Conservation (phyloP, 148 eudicot species). For the Euryodendron excelsum region DNA sequence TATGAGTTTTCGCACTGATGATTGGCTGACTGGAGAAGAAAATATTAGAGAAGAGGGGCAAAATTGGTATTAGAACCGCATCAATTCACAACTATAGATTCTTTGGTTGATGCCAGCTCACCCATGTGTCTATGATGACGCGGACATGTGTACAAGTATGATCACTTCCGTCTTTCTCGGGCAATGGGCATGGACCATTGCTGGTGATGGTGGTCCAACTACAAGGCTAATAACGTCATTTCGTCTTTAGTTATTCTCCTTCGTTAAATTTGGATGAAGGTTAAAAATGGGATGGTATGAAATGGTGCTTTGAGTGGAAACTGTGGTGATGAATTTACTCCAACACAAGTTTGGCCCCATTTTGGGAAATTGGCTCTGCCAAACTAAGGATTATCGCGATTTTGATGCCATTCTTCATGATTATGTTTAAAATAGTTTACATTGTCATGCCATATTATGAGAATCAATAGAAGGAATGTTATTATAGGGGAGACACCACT, state of each 20-base stretch:
- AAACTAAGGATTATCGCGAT: not conserved
- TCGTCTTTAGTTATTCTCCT: not conserved
- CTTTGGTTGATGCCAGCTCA: not conserved
- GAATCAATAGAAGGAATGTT: not conserved
- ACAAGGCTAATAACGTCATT: not conserved
- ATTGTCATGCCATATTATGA: not conserved
- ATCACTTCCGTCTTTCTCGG: not conserved
- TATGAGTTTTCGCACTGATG: not conserved
- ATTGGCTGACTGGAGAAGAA: not conserved
- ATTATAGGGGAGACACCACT: not conserved
- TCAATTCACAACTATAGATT: not conserved
- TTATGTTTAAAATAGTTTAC: not conserved
- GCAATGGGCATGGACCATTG: not conserved
- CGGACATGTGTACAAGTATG: not conserved
- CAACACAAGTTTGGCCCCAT: not conserved
- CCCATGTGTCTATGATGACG: not conserved
- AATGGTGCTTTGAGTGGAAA: not conserved
- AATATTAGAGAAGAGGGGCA: slow-evolving; percentile 9
- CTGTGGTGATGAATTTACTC: not conserved
- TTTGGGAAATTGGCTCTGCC: not conserved
- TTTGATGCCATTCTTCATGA: not conserved
- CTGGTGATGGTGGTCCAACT: not conserved
- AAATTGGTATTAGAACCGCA: not conserved
- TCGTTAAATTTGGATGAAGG: not conserved
- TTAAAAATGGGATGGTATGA: not conserved